Conservation (phyloP, 805 yeast genomes). For the Cyberlindnera xishuangbannaensis region DNA sequence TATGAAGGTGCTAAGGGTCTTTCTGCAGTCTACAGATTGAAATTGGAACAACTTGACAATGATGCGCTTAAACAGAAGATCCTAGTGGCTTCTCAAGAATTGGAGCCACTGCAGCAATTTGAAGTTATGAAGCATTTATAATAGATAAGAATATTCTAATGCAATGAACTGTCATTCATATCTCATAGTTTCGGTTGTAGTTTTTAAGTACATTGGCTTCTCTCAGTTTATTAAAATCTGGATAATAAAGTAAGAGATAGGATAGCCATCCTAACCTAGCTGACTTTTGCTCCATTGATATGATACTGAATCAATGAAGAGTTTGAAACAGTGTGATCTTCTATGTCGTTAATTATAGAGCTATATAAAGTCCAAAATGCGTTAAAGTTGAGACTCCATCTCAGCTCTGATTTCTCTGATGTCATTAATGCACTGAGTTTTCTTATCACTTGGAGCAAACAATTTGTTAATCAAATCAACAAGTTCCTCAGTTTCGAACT, state of each 20-base stretch:
- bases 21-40: slow-evolving; percentile 13
- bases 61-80: slow-evolving; percentile 12
- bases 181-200: no score
- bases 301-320: no score
- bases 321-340: no score
- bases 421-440: slow-evolving; percentile 31
- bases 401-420: slow-evolving; percentile 39
- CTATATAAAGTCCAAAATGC: no score
- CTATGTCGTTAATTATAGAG: no score
- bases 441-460: slow-evolving; percentile 35
- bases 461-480: slow-evolving; percentile 31
- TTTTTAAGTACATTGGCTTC: not conserved
- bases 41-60: slow-evolving; percentile 16
- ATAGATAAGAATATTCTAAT: not conserved
- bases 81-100: slow-evolving; percentile 5
- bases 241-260: no score
- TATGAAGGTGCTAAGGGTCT: slow-evolving; percentile 15
- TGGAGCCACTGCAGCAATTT: slow-evolving; percentile 21
- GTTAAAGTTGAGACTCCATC: no score
- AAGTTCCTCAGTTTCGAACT: slow-evolving; percentile 32
- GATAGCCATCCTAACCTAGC: no score
- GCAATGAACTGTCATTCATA: no score
- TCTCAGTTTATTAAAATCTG: no score
- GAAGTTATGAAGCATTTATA: slow-evolving; percentile 10
- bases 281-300: no score